Base-by-base conservation (phyloP, 1,284 basidiomycete genomes). In the Melampsora larici-populina region DNA sequence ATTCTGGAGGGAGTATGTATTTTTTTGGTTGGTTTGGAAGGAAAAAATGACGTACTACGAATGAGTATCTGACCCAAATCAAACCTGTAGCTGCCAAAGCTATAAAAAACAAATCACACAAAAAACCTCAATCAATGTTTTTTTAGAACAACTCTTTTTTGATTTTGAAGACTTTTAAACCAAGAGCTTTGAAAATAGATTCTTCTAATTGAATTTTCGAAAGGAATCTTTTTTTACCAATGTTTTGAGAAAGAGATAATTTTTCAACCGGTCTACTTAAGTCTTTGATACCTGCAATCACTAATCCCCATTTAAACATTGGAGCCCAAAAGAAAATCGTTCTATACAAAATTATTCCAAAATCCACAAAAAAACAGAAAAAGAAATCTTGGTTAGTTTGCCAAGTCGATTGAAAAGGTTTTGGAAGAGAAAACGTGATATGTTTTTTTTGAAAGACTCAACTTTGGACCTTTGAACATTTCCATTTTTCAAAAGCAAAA, bases 261-360 rank as follows among this genome's bases (percentile, higher is more conserved):
- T 76, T 76, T 26, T 76, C 74, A 69, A 66, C 74, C n/a, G 74
- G 74, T 46, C 74, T 29, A 49, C 40, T 49, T 9, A 76, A 26
- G 29, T 76, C 74, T 63, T 76, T 60, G 0, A 76, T 29, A 17
- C 74, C 74, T 15, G 74, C 74, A 17, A 26, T 26, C 2, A 76
- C 74, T 24, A 76, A 65, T 26, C 74, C 74, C 74, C 74, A 76
- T 48, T 76, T 76, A 55, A 76, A 76, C 51, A 69, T 69, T 5
- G 74, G 74, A 15, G 74, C 74, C 74, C 74, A 76, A 63, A 76
- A 76, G 55, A 76, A 76, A 5, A 76, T 76, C 11, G 74, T 76
- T 36, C 74, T 76, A 26, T 2, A 33, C 36, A 36, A 26, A 21
- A 26, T 2, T 18, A 5, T 21, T 7, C 5, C 18, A 33, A 2